Evolutionary conservation across 306 rosid genomes (phyloP).

Genomic region (Delonix regia): DNA sequence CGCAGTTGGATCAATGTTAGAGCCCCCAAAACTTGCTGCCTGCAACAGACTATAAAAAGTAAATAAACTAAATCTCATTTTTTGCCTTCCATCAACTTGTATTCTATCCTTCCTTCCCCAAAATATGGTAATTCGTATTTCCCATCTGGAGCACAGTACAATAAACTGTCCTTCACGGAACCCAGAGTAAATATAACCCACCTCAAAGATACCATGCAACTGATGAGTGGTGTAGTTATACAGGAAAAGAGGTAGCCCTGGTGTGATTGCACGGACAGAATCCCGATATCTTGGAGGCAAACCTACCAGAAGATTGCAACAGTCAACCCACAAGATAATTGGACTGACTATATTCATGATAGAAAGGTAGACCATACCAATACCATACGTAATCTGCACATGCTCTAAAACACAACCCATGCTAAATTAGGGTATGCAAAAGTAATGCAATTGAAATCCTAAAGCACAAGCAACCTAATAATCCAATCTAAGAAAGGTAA

Average conservation of each 20-base stretch:
- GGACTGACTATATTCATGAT: conserved; percentile 8
- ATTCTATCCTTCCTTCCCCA: neutral
- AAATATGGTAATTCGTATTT: conserved; percentile 12
- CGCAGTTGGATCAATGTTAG: conserved; percentile 99
- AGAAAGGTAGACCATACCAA: neutral
- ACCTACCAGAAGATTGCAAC: conserved; percentile 53
- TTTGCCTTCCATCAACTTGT: neutral
- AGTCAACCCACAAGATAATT: conserved; percentile 27
- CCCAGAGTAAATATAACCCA: conserved; percentile 36
- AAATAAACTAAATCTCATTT: conserved; percentile 17
- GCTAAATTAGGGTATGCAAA: neutral
- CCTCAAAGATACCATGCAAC: conserved; percentile 96
- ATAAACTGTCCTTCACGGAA: neutral
- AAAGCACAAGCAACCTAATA: neutral
- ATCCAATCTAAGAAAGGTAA: neutral
- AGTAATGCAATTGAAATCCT: neutral
- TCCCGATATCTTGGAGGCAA: conserved; percentile 97
- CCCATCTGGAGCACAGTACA: neutral
- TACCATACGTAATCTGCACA: neutral
- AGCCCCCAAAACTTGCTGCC: conserved; percentile 98
- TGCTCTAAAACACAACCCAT: neutral
- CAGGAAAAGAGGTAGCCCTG: conserved; percentile 90
- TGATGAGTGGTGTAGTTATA: conserved; percentile 98
- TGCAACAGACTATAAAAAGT: conserved; percentile 35
- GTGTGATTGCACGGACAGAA: conserved; percentile 95